A percentile compares a stretch with the other conserved stretches of the same genome.
Conservation (phyloP, 2,329 filamentous ascomycete species). For the Sclerotinia minor region DNA sequence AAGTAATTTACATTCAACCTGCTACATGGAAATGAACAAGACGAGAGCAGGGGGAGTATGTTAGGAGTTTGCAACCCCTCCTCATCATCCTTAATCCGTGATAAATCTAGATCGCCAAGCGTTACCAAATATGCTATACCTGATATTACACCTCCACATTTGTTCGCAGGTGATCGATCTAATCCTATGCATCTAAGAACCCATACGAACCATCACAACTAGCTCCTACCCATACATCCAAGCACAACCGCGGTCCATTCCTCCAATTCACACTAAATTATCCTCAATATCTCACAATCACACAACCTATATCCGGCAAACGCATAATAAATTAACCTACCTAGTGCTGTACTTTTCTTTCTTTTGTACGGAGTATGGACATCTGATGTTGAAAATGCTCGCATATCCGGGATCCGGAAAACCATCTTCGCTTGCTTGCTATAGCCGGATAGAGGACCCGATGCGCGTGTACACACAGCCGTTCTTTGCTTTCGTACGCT, state of each 20-base stretch:
- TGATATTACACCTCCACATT: background rate
- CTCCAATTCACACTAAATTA: background rate
- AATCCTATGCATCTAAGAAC: no score
- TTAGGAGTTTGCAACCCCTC: background rate
- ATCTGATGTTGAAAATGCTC: background rate
- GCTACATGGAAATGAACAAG: background rate
- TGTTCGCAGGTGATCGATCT: no score
- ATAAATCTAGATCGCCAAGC: background rate
- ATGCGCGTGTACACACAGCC: background rate
- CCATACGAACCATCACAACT: background rate
- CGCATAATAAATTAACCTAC: background rate
- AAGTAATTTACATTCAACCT: background rate
- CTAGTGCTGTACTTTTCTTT: no score
- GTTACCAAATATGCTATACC: background rate
- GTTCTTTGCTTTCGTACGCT: background rate
- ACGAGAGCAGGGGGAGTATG: background rate
- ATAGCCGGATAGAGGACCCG: background rate
- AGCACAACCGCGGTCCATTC: background rate
- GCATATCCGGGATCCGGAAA: constrained; percentile 11
- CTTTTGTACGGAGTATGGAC: background rate
- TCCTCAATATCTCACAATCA: background rate
- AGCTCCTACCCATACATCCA: background rate
- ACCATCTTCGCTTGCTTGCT: background rate
- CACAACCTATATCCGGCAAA: background rate
- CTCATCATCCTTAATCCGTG: background rate